phyloP scores from a whole-genome alignment of 106 monocot genomes.

The Narthecium ossifragum region DNA sequence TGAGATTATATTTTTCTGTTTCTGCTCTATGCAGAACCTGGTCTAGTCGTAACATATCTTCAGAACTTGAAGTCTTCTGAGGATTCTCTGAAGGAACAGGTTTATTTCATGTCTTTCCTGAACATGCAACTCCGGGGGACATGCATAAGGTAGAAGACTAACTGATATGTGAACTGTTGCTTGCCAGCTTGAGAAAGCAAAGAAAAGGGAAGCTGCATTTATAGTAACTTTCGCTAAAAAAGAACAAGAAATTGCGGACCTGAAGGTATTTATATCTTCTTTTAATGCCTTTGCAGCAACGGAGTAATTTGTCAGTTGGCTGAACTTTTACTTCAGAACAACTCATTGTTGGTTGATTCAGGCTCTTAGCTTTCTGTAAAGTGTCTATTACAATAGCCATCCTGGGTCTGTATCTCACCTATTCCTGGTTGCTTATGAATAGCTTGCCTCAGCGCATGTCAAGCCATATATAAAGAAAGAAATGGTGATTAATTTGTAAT shows the following conservation, averaged over 20 bases:
- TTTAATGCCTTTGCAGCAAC: too few relatives aligned
- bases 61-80: conserved; percentile 86
- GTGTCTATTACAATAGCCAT: too few relatives aligned
- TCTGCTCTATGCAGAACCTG: conserved; percentile 55
- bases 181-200: conserved; percentile 91
- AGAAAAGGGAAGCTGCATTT: conserved; percentile 95
- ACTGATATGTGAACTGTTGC: conserved; percentile 2
- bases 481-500: too few relatives aligned
- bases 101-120: conserved; percentile 7
- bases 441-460: too few relatives aligned
- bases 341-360: too few relatives aligned
- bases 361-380: too few relatives aligned
- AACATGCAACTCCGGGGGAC: too few relatives aligned
- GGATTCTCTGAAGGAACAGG: conserved; percentile 92
- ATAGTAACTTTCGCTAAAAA: conserved; percentile 94
- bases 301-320: too few relatives aligned
- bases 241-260: conserved; percentile 92
- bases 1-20: conserved; percentile 5
- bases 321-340: too few relatives aligned
- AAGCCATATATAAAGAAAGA: background rate
- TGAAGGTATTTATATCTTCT: conserved; percentile 68
- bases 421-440: too few relatives aligned
- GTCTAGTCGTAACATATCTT: conserved; percentile 47
- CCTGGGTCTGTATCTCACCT: too few relatives aligned
- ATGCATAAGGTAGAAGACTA: background rate